Conservation (phyloP, 2,329 filamentous ascomycete species). For the Ophiocordyceps camponoti-leonardi region DNA sequence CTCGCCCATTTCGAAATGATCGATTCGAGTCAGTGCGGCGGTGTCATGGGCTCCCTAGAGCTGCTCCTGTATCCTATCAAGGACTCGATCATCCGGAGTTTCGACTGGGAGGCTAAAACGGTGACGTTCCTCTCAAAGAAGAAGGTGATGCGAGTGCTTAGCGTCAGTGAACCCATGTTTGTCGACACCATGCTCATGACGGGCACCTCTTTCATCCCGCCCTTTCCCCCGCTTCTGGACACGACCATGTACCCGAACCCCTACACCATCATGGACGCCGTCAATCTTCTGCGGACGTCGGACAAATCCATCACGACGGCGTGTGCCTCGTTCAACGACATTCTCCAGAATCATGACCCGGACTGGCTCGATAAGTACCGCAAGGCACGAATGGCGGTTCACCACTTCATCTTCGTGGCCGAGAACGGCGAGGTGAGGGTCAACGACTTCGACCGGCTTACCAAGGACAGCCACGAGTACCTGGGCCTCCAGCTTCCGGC, state of each 20-base stretch:
- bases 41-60: conserved; percentile 71
- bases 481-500: conserved; percentile 78
- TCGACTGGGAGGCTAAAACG: conserved; percentile 51
- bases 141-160: conserved; percentile 50
- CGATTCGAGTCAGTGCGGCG: conserved; percentile 51
- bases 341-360: conserved; percentile 51
- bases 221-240: conserved; percentile 62
- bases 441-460: conserved; percentile 54
- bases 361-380: conserved; percentile 77
- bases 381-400: conserved; percentile 68
- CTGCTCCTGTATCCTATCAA: conserved; percentile 72
- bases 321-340: conserved; percentile 65
- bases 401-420: conserved; percentile 73
- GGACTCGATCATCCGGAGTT: conserved; percentile 48
- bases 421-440: conserved; percentile 62
- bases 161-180: conserved; percentile 54
- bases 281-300: conserved; percentile 56
- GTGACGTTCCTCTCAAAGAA: conserved; percentile 50
- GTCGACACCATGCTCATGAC: conserved; percentile 70
- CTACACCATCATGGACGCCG: conserved; percentile 54
- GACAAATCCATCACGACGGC: conserved; percentile 54
- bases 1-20: conserved; percentile 61
- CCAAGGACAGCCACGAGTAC: conserved; percentile 74
- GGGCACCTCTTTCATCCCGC: conserved; percentile 63
- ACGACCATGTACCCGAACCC: conserved; percentile 34